Percentiles rank a stretch among this genome's conserved stretches.
Evolutionary conservation across 1,139 yeast genomes (phyloP).

Genomic region (Taiozyma sp.): DNA sequence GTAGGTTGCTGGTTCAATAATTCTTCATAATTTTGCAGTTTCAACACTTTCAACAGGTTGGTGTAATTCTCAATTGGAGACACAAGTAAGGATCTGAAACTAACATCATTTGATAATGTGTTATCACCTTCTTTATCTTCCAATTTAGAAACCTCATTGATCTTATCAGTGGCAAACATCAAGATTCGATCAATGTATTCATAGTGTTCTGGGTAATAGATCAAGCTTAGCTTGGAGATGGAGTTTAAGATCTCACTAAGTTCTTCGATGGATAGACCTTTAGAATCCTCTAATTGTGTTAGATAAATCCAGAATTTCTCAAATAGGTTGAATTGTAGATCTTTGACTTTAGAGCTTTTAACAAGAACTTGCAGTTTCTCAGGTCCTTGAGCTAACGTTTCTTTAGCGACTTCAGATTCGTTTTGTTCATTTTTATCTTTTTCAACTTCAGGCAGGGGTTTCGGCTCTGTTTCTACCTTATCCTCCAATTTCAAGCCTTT

Average conservation of each 20-base stretch:
- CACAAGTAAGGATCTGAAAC: slow-evolving; percentile 50
- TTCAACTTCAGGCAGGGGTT: slow-evolving; percentile 1
- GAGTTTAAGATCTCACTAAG: slow-evolving; percentile 61
- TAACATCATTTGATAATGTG: slow-evolving; percentile 30
- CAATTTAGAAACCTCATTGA: slow-evolving; percentile 21
- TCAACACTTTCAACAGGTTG: slow-evolving; percentile 18
- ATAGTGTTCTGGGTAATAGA: slow-evolving; percentile 59
- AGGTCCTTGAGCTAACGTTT: neutral
- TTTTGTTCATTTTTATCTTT: slow-evolving; percentile 3
- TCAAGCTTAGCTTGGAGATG: slow-evolving; percentile 56
- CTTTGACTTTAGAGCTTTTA: neutral
- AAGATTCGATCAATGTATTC: slow-evolving; percentile 59
- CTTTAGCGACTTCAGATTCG: neutral
- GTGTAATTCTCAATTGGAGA: slow-evolving; percentile 43
- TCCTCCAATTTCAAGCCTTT: slow-evolving; percentile 13
- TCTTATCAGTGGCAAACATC: slow-evolving; percentile 49
- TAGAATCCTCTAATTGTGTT: slow-evolving; percentile 42
- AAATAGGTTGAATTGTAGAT: slow-evolving; percentile 38
- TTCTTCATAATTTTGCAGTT: slow-evolving; percentile 11
- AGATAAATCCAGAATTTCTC: slow-evolving; percentile 63
- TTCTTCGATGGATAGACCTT: slow-evolving; percentile 61
- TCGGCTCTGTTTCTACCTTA: slow-evolving; percentile 5
- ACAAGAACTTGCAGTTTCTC: neutral
- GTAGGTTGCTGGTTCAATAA: slow-evolving; percentile 22
- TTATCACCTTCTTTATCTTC: slow-evolving; percentile 13